Evolutionary conservation across 2,329 filamentous ascomycete genomes (phyloP), one percentile per base, ranked within the genome.

Genomic region (Arthrobotrys pseudoclavata): DNA sequence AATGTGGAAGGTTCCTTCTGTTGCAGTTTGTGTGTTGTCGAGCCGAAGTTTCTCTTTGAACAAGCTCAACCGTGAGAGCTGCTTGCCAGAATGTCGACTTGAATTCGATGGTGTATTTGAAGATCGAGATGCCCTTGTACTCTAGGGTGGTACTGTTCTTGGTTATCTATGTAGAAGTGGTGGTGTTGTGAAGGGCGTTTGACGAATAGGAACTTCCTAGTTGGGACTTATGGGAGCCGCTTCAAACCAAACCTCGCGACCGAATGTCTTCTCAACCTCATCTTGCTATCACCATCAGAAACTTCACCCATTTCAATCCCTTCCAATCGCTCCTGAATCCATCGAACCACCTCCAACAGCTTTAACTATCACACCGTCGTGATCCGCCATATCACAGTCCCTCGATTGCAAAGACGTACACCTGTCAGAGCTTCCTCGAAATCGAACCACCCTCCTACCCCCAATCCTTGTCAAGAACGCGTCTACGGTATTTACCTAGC

Each of bases 1-100:
- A 50, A 13, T 29, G 13, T 40, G 22, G 34, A 62, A 47, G 34
- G 40, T 18, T 22, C 26, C 15, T 2, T 22, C 31, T 60, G 52
- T 60, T 69, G 52, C 18, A 60, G n/a, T 57, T 22, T 60, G 15
- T 7, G 64, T 69, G 64, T 50, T 69, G 52, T 69, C 37, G 24
- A 69, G 24, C 52, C 64, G 64, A 37, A 24, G 37, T n/a, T 53
- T 6, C 29, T 20, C 3, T 57, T 20, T 4, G 52, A 37, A 37
- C 29, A 13, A 37, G 29, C 15, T 53, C 4, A 57, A 2, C 29
- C 52, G 29, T 34, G 18, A 4, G 5, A 26, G 7, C 15, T 18
- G 26, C 24, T n/a, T 31, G 26, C 24, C 50, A 53, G 15, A 20
- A 53, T 40, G 1, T 13, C 15, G 13, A n/a, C 9, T 3, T 13